Percentiles rank a stretch among this genome's conserved stretches.
Conservation (phyloP, 2,329 filamentous ascomycete species). For the Pestalotiopsis sp. region DNA sequence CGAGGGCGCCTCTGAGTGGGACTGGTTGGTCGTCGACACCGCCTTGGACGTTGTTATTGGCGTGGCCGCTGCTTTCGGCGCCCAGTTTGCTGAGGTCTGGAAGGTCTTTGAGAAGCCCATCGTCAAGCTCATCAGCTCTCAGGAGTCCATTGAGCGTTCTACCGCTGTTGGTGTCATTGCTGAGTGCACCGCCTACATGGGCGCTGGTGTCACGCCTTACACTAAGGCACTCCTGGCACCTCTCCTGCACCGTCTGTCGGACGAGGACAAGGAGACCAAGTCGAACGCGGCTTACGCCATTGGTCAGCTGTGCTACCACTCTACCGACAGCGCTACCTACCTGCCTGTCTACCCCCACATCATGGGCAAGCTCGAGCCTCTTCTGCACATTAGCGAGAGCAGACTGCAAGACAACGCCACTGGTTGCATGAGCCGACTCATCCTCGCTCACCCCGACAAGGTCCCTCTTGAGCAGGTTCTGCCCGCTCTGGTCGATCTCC, state of each 20-base stretch:
- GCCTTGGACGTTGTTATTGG: slow-evolving; percentile 89
- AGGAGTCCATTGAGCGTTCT: slow-evolving; percentile 84
- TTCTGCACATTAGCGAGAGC: slow-evolving; percentile 76
- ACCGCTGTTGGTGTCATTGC: slow-evolving; percentile 91
- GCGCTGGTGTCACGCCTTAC: slow-evolving; percentile 76
- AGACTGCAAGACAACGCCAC: slow-evolving; percentile 91
- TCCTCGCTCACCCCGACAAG: slow-evolving; percentile 81
- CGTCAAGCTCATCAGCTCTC: slow-evolving; percentile 83
- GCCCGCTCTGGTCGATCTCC: slow-evolving; percentile 74
- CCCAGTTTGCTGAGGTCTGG: slow-evolving; percentile 84
- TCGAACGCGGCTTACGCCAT: slow-evolving; percentile 94
- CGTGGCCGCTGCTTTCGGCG: slow-evolving; percentile 79
- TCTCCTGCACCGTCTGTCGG: slow-evolving; percentile 81
- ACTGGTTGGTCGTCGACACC: slow-evolving; percentile 96
- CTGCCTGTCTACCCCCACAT: slow-evolving; percentile 77
- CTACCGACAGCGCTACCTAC: slow-evolving; percentile 73
- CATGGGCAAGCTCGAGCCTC: slow-evolving; percentile 81
- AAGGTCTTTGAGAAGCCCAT: slow-evolving; percentile 94
- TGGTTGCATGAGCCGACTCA: slow-evolving; percentile 90
- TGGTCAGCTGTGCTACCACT: slow-evolving; percentile 83
- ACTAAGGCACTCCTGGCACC: slow-evolving; percentile 77
- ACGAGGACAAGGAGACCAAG: slow-evolving; percentile 89
- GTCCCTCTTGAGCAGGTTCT: slow-evolving; percentile 82
- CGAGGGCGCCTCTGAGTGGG: slow-evolving; percentile 86
- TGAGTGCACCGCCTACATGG: slow-evolving; percentile 87